phyloP scores from a whole-genome alignment of 805 yeast species.

The Saccharomycopsis javanensis region DNA sequence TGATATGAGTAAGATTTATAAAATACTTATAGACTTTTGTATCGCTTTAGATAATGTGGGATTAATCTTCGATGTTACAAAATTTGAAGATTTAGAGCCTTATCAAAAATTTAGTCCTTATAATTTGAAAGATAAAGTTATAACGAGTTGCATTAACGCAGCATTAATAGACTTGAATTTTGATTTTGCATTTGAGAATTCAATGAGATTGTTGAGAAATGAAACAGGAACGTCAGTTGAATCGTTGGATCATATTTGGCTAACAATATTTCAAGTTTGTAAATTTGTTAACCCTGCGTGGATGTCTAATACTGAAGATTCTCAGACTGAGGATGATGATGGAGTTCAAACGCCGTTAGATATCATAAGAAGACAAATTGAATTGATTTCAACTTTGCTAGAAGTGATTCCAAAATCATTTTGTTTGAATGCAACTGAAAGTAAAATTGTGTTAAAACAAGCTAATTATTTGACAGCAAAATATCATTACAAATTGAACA shows the following conservation, averaged over 20 bases:
- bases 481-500: slow-evolving; percentile 13
- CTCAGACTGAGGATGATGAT: slow-evolving; percentile 14
- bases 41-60: slow-evolving; percentile 25
- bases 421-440: slow-evolving; percentile 21
- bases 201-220: slow-evolving; percentile 26
- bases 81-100: slow-evolving; percentile 11
- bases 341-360: slow-evolving; percentile 15
- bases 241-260: slow-evolving; percentile 28
- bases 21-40: slow-evolving; percentile 30
- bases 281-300: slow-evolving; percentile 25
- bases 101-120: slow-evolving; percentile 2
- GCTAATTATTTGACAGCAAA: slow-evolving; percentile 21
- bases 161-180: slow-evolving; percentile 36
- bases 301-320: slow-evolving; percentile 5
- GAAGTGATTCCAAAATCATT: slow-evolving; percentile 22
- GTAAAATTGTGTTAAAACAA: slow-evolving; percentile 28
- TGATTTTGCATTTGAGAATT: slow-evolving; percentile 30
- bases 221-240: slow-evolving; percentile 13
- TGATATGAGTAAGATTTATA: slow-evolving; percentile 35
- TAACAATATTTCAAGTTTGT: slow-evolving; percentile 37
- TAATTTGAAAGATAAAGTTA: slow-evolving; percentile 27
- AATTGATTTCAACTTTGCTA: slow-evolving; percentile 30
- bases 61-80: slow-evolving; percentile 14
- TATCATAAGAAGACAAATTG: slow-evolving; percentile 29
- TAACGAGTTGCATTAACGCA: slow-evolving; percentile 35